These are phyloP conservation scores for Chalciporus sphaerocephalus DNA, from an alignment of 768 basidiomycete genomes.

Conservation along the genomic window DNA sequence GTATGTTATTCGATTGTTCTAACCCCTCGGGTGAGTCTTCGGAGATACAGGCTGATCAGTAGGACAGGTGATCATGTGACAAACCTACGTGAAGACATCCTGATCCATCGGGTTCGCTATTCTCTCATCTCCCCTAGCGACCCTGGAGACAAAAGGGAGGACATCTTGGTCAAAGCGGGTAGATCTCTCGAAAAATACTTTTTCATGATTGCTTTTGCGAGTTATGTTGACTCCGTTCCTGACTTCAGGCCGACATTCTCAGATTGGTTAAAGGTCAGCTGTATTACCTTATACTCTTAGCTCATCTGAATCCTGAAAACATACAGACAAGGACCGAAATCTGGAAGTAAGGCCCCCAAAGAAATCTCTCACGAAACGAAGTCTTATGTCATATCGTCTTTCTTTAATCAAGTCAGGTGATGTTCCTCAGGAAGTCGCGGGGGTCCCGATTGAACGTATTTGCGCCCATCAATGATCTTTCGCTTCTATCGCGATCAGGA, in stretches of 20 bases:
- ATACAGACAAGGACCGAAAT: constrained; percentile 77
- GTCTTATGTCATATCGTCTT: background rate
- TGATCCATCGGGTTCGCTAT: constrained; percentile 79
- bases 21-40: background rate
- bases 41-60: constrained; percentile 8
- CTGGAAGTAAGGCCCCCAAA: constrained; percentile 65
- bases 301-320: background rate
- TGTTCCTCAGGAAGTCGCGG: constrained; percentile 74
- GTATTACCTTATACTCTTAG: background rate
- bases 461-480: constrained; percentile 85
- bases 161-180: constrained; percentile 58
- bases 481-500: constrained; percentile 68
- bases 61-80: constrained; percentile 80
- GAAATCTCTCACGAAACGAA: background rate
- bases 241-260: constrained; percentile 70
- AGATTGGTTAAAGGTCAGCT: constrained; percentile 74
- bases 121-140: constrained; percentile 75
- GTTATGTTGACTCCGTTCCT: constrained; percentile 70
- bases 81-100: constrained; percentile 86
- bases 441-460: constrained; percentile 87
- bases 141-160: constrained; percentile 47
- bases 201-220: constrained; percentile 91
- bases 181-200: constrained; percentile 90
- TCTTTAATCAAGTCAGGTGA: constrained; percentile 61
- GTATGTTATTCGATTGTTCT: constrained; percentile 28